Evolutionary conservation across 306 rosid species (phyloP).

Genomic region (Vicia sativa): DNA sequence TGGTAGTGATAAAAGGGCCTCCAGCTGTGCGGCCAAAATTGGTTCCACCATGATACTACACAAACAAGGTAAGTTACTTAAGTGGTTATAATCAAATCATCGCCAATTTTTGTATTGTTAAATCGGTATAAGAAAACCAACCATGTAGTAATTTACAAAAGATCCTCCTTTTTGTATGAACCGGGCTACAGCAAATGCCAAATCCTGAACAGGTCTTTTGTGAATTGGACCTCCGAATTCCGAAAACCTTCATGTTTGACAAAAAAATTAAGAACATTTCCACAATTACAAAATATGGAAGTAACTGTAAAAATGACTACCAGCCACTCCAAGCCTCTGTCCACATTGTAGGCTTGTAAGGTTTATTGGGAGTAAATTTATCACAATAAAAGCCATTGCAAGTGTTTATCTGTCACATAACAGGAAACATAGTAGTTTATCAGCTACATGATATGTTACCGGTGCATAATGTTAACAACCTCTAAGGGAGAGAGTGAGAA

Average conservation of each 20-base stretch:
- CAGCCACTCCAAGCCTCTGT: conserved; percentile 99
- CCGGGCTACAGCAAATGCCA: conserved; percentile 87
- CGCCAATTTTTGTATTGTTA: conserved; percentile 30
- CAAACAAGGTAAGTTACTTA: conserved; percentile 29
- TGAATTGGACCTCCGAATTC: conserved; percentile 94
- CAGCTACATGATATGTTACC: conserved; percentile 22
- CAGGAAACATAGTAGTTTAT: conserved; percentile 39
- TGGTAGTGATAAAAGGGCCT: conserved; percentile 97
- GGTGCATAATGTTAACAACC: conserved; percentile 22
- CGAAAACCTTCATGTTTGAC: conserved; percentile 64
- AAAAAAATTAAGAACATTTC: conserved; percentile 18
- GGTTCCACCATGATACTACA: conserved; percentile 96
- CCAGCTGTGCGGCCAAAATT: conserved; percentile 99
- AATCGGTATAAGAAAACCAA: conserved; percentile 44
- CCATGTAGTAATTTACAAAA: conserved; percentile 95
- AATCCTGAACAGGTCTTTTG: conserved; percentile 90
- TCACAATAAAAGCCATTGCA: conserved; percentile 98
- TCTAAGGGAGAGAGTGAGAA: conserved; percentile 28
- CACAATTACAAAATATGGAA: conserved; percentile 26
- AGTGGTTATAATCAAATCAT: conserved; percentile 9
- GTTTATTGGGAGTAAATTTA: conserved; percentile 84
- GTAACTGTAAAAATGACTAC: conserved; percentile 49
- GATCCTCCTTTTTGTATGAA: conserved; percentile 96
- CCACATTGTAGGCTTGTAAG: conserved; percentile 94
- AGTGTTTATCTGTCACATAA: conserved; percentile 78